phyloP scores from a whole-genome alignment of 345 rosid genomes.

The Gossypium bickii region DNA sequence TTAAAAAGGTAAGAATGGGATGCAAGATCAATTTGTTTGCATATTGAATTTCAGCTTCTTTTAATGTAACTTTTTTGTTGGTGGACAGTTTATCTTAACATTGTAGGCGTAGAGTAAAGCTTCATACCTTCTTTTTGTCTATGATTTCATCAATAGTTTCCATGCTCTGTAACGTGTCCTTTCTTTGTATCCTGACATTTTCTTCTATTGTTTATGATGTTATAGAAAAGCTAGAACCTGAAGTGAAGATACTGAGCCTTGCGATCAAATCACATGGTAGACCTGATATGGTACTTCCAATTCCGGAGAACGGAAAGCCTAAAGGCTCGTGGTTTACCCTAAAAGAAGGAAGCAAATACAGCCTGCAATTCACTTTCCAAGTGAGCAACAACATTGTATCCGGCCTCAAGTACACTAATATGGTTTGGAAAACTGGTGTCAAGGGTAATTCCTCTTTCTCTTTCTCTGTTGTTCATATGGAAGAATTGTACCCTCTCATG shows the following conservation, averaged over 20 bases:
- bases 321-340: constrained; percentile 84
- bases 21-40: neutral
- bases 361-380: constrained; percentile 55
- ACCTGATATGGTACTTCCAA: constrained; percentile 60
- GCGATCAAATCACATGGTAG: constrained; percentile 45
- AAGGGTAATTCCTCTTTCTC: constrained; percentile 38
- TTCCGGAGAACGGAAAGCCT: constrained; percentile 63
- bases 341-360: constrained; percentile 81
- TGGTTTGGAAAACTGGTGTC: constrained; percentile 78
- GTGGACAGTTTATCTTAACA: neutral
- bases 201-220: constrained; percentile 12
- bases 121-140: too few relatives aligned
- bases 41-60: neutral
- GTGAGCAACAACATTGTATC: constrained; percentile 88
- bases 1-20: neutral
- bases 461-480: neutral
- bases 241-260: constrained; percentile 67
- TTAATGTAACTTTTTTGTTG: neutral
- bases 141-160: too few relatives aligned
- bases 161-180: neutral
- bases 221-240: constrained; percentile 74
- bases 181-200: constrained; percentile 13
- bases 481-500: neutral
- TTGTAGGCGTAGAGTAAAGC: neutral
- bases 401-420: constrained; percentile 69